Evolutionary conservation across 306 rosid species (phyloP), one percentile per base, ranked within the genome.

Genomic region (Argentina anserina): DNA sequence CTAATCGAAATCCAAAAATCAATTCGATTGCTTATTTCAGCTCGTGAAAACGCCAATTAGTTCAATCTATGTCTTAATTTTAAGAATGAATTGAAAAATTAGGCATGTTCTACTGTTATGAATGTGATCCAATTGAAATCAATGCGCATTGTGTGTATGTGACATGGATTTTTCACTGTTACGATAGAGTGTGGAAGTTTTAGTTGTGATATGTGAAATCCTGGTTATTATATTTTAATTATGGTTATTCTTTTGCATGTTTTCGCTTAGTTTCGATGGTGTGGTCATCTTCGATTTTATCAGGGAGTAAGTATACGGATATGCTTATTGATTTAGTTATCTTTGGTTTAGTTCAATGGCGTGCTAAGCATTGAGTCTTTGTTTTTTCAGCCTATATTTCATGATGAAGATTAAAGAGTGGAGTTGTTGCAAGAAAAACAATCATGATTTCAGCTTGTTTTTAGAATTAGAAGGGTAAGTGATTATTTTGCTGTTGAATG

Each of bases 401-500:
- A 91, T 70, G 96, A 94, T 74, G 99, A n/a, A 97, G 26, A 89
- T 77, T 76, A 94, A 89, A 79, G 95, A 89, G 70, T 94, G 99
- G 99, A 91, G 95, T 81, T 94, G 99, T 77, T 94, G 99, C 93
- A 94, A 91, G 89, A 88, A 91, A 81, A 87, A 80, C 79, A 94
- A 96, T 80, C 91, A 94, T 17, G 99, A 94, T 79, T 94, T 94
- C 71, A 85, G 86, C 83, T 77, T 88, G 70, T 94, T 94, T 81
- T 65, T 94, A 76, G 83, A 76, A 74, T 83, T 94, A 81, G 93
- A 94, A 60, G 99, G 99, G 99, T 91, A 72, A 86, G 88, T 59
- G 3, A 70, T 64, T 15, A 17, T 15, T 46, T 14, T 12, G 5
- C 33, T 36, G 65, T 75, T 65, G 55, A 59, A 47, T 37, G 37